These are phyloP conservation scores for Penicillium crystallinum DNA, from an alignment of 495 filamentous ascomycete genomes.

Conservation along the genomic window DNA sequence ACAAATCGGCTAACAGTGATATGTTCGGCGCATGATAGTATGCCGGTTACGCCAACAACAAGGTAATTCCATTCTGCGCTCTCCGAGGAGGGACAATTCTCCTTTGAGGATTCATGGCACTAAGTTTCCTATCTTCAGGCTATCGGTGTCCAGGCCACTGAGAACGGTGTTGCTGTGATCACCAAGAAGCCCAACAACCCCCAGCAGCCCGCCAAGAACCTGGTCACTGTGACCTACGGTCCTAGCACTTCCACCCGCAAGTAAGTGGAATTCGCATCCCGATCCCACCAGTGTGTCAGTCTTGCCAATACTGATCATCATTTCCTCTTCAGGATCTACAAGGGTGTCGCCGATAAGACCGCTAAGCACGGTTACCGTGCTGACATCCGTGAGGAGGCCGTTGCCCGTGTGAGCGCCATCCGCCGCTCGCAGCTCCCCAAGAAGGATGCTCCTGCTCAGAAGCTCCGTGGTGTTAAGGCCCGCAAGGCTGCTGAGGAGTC, in stretches of 20 bases:
- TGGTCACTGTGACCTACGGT: conserved; percentile 59
- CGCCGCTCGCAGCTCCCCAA: conserved; percentile 68
- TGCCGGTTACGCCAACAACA: conserved; percentile 84
- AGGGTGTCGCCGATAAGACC: conserved; percentile 68
- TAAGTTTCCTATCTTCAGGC: conserved; percentile 50
- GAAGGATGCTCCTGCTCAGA: conserved; percentile 67
- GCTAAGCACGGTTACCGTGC: conserved; percentile 80
- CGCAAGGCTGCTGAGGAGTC: conserved; percentile 61
- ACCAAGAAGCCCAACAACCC: conserved; percentile 73
- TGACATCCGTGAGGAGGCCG: conserved; percentile 80
- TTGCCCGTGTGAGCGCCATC: conserved; percentile 84
- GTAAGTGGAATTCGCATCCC: conserved; percentile 44
- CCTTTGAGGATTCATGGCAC: background rate
- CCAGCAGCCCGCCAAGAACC: conserved; percentile 62
- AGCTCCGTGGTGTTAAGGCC: conserved; percentile 78
- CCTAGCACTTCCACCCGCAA: conserved; percentile 67
- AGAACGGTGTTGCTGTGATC: conserved; percentile 68
- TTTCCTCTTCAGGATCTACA: conserved; percentile 66
- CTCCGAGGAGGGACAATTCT: background rate
- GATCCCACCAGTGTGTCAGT: background rate
- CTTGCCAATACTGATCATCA: conserved; percentile 11
- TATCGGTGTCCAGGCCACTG: conserved; percentile 62
- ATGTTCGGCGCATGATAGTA: conserved; percentile 47
- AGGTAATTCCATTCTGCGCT: conserved; percentile 54
- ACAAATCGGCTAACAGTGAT: background rate